Evolutionary conservation across 2,329 filamentous ascomycete species (phyloP), one percentile per base, ranked within the genome.

Genomic region (Westerdykella aurantiaca): DNA sequence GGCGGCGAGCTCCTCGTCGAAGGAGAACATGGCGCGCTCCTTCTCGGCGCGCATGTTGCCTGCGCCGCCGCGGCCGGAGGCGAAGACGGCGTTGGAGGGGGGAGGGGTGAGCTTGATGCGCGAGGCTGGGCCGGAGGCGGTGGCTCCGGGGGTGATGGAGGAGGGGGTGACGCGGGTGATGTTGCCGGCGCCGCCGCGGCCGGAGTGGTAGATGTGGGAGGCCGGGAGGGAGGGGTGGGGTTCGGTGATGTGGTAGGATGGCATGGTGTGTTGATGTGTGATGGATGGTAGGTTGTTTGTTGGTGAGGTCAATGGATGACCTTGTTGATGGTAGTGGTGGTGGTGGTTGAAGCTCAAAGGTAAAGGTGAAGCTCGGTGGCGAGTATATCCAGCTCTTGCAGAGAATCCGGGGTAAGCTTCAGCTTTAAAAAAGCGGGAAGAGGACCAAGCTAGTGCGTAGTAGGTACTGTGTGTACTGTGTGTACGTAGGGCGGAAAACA

Each of bases 51-150:
- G 72, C 50, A 80, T 74, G 69, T 85, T 86, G 58, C 82, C 82
- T 2, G 81, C 81, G 45, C 82, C 82, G 53, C 82, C 82, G 45
- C 82, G 80, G 55, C 82, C 82, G 10, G 76, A 76, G 69, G 81
- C 78, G 73, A 83, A 83, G 69, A 76, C 74, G 46, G 71, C 65
- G 35, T 71, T 68, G 49, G 51, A 59, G 57, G 61, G 72, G 53
- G 57, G 73, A 61, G 55, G 67, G 51, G 72, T 66, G 45, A 80
- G 72, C 43, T 71, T 70, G 41, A 74, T 66, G 51, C 72, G 66
- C 1, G 77, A 69, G 11, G 75, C 72, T 48, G 75, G 72, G 45
- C 73, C 68, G 6, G 66, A 64, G 50, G 71, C 69, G 45, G 64
- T 63, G 41, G 66, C 61, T 48, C 70, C 73, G 43, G 63, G 50